Conservation (phyloP, 768 basidiomycete species). For the Suillus plorans region DNA sequence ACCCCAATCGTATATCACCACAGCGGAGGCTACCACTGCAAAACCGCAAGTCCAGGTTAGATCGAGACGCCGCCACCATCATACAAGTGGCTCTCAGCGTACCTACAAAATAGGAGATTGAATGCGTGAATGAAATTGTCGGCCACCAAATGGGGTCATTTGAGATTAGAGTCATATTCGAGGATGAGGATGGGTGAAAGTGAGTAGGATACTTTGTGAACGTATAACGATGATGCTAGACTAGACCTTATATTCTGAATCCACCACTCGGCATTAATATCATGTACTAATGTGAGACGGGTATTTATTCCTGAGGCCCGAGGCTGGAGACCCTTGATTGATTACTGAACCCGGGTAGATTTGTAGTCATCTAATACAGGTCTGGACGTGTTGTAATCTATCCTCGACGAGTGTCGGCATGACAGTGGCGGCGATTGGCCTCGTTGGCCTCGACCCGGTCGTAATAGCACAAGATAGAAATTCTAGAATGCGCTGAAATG, state of each 20-base stretch:
- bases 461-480: background rate
- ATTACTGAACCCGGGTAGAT: background rate
- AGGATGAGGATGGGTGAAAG: background rate
- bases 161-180: background rate
- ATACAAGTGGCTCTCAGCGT: background rate
- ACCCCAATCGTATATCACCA: too few species aligned
- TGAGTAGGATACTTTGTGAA: background rate
- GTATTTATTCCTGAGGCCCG: background rate
- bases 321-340: background rate
- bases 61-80: background rate
- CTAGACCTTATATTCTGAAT: background rate
- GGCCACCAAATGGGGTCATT: background rate
- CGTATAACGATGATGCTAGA: background rate
- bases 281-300: background rate
- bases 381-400: background rate
- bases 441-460: background rate
- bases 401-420: background rate
- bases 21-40: too few species aligned
- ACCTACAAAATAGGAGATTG: background rate
- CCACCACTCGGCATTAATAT: background rate
- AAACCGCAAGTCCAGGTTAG: too few species aligned
- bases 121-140: background rate
- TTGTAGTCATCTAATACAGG: background rate
- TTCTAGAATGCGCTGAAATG: background rate
- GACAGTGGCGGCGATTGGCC: too few species aligned